A percentile compares a stretch with the other conserved stretches of the same genome.
Conservation (phyloP, 768 basidiomycete species). For the Porpolomopsis calyptriformis region DNA sequence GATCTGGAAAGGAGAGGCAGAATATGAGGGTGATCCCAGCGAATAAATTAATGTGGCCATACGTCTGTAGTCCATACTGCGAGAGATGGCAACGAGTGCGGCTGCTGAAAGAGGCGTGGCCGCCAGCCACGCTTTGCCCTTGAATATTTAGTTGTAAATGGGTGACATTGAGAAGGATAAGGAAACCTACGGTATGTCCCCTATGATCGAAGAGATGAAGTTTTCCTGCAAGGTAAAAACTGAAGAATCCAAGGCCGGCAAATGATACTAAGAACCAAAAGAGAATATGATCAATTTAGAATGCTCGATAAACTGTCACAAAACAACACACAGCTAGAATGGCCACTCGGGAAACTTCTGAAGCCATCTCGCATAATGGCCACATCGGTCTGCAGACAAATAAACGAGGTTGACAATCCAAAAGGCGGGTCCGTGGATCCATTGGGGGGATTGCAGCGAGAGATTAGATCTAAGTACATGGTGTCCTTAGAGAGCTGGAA, state of each 20-base stretch:
- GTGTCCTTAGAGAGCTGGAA: neutral
- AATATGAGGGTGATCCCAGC: neutral
- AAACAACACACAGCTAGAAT: conserved; percentile 64
- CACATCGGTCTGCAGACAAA: conserved; percentile 67
- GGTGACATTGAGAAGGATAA: neutral
- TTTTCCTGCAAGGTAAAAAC: conserved; percentile 86
- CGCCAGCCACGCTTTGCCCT: conserved; percentile 79
- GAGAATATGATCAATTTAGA: conserved; percentile 6
- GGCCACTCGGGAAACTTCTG: conserved; percentile 87
- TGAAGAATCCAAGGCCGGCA: conserved; percentile 82
- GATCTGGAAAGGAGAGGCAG: conserved; percentile 39
- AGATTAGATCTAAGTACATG: conserved; percentile 41
- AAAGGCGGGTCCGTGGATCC: conserved; percentile 60
- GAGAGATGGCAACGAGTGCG: conserved; percentile 66
- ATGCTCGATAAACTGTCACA: neutral
- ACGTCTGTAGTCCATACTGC: conserved; percentile 91
- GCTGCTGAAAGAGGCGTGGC: conserved; percentile 70
- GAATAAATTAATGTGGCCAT: conserved; percentile 1
- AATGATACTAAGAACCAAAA: conserved; percentile 63
- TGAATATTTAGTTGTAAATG: neutral
- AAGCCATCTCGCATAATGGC: conserved; percentile 69
- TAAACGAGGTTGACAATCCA: conserved; percentile 59
- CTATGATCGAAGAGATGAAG: conserved; percentile 78
- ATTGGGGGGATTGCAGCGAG: conserved; percentile 57
- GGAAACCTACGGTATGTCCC: conserved; percentile 51